Evolutionary conservation across 495 filamentous ascomycete species (phyloP).

Genomic region (Penicillium herquei): DNA sequence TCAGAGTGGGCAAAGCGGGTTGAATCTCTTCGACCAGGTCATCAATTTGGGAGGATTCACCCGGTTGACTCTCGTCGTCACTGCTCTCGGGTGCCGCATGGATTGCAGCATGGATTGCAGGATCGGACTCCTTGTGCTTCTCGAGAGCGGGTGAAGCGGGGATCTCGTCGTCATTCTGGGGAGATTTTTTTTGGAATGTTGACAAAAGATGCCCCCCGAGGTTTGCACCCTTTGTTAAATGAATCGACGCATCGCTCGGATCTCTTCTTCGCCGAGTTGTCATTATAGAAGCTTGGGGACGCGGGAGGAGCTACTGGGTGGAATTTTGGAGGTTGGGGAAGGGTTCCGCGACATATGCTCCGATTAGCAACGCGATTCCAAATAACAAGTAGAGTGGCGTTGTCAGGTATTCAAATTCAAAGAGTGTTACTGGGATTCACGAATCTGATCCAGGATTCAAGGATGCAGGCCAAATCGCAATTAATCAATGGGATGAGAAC

Average conservation of each 20-base stretch:
- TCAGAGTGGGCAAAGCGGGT: neutral
- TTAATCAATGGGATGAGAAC: neutral
- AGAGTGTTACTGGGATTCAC: neutral
- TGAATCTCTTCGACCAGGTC: too few relatives aligned
- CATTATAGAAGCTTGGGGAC: constrained; percentile 14
- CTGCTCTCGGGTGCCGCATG: neutral
- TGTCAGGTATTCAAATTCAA: neutral
- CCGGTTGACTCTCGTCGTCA: constrained; percentile 4
- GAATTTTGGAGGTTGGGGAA: neutral
- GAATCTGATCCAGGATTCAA: neutral
- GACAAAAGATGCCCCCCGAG: constrained; percentile 17
- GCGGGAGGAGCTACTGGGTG: neutral
- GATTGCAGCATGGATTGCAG: neutral
- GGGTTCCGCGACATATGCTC: neutral
- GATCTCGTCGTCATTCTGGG: constrained; percentile 5
- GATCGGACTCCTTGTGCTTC: constrained; percentile 18
- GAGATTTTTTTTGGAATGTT: constrained; percentile 18
- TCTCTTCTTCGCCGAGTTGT: constrained; percentile 13
- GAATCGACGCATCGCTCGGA: constrained; percentile 25
- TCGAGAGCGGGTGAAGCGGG: constrained; percentile 29
- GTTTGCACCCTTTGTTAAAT: constrained; percentile 11
- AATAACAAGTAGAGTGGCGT: too few relatives aligned
- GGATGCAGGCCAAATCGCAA: neutral
- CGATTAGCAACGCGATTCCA: neutral
- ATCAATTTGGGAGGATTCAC: too few relatives aligned